Evolutionary conservation across 305 asterid species (phyloP), one percentile per base, ranked within the genome.

Genomic region (Fraxinus sp.): DNA sequence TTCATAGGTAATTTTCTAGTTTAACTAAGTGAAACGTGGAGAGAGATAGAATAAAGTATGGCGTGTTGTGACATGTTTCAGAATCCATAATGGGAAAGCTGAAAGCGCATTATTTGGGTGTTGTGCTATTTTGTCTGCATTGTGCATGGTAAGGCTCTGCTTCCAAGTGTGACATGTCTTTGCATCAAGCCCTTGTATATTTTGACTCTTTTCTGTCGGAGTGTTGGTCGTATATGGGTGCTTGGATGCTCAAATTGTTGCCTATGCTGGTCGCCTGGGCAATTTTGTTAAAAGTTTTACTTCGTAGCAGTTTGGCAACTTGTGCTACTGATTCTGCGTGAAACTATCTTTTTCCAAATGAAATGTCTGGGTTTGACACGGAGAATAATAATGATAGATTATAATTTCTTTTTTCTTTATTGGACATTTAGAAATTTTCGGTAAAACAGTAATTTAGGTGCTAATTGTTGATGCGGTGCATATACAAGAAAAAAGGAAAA

Each of bases 201-300:
- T 62, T 62, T 62, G 32, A 62, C 32, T 62, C 32, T 14, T 62
- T 62, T 32, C 28, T 20, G 30, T n/a, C 4, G 36, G 18, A 55
- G 20, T 79, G 71, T 30, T 20, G 1, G 37, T 72, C 32, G 24
- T 71, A 0, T 52, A 1, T 75, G 18, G 44, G 70, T 52, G n/a
- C 33, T 75, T 41, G 79, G 39, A 8, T 16, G 32, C n/a, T 74
- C 13, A n/a, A 22, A 68, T 9, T 22, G 35, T 20, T 9, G 24
- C 64, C 64, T 55, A n/a, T 55, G 24, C 24, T 55, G 24, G 64
- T 55, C 10, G 22, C 57, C 33, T 28, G 71, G 64, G 13, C 33
- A 22, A 7, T 81, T 33, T 35, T 73, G 83, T 52, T 7, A 26
- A 59, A 28, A 36, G 37, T 83, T 76, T 80, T 66, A 28, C 39